Conservation (phyloP, 768 basidiomycete species). For the Xerocomus potaroensis region DNA sequence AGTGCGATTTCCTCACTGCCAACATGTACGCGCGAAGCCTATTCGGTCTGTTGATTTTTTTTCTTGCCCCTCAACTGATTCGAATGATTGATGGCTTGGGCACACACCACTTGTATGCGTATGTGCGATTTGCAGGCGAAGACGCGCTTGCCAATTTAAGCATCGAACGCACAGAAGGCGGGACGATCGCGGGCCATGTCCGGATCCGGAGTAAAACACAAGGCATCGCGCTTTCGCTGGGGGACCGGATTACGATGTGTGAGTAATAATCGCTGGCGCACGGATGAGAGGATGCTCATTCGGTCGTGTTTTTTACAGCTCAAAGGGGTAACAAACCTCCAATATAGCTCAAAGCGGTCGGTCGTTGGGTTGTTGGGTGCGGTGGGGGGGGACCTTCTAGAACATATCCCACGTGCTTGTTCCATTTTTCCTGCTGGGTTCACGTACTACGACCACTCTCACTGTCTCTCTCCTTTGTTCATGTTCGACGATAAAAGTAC, state of each 20-base stretch:
- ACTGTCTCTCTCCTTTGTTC: no score
- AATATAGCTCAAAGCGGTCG: no score
- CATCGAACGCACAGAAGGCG: conserved; percentile 80
- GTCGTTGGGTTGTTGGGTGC: no score
- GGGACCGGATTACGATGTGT: conserved; percentile 80
- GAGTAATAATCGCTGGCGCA: no score
- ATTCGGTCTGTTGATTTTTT: conserved; percentile 58
- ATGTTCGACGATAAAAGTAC: no score
- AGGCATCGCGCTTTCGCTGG: conserved; percentile 91
- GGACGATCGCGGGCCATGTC: conserved; percentile 86
- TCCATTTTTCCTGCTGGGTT: no score
- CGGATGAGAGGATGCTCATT: no score
- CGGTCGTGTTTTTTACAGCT: conserved; percentile 21
- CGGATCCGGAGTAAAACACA: conserved; percentile 97
- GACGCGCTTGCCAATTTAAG: conserved; percentile 95
- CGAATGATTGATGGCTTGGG: neutral
- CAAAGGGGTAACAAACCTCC: conserved; percentile 40
- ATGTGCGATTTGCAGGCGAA: no score
- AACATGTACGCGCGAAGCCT: conserved; percentile 95
- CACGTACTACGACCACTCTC: no score
- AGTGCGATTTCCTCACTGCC: conserved; percentile 95
- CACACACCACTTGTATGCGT: no score
- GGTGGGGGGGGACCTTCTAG: no score
- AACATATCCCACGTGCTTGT: neutral
- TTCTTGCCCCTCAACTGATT: neutral